Conservation (phyloP, 2,329 filamentous ascomycete genomes). For the Clarireedia paspali region DNA sequence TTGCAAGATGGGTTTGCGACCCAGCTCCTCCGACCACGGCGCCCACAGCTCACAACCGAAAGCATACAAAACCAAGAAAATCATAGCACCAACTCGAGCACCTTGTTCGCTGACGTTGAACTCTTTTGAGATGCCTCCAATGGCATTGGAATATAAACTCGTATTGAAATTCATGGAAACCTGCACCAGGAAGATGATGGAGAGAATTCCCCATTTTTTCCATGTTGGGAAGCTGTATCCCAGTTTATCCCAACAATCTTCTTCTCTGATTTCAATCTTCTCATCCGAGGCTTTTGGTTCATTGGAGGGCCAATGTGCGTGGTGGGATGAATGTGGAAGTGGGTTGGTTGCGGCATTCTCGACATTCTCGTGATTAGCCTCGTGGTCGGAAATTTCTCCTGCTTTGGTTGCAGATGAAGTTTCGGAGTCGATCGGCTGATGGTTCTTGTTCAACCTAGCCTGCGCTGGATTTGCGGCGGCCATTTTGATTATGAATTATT, state of each 20-base stretch:
- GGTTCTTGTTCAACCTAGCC: not conserved
- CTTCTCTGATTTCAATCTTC: constrained; percentile 37
- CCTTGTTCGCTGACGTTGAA: constrained; percentile 62
- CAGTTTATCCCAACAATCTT: constrained; percentile 58
- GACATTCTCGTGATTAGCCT: not conserved
- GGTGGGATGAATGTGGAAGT: not conserved
- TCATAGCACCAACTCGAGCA: constrained; percentile 65
- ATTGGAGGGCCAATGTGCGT: not conserved
- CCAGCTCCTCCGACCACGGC: constrained; percentile 78
- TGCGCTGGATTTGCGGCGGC: not conserved
- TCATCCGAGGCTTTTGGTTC: constrained; percentile 2
- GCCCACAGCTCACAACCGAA: constrained; percentile 87
- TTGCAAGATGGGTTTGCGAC: constrained; percentile 69
- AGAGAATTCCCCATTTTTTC: constrained; percentile 65
- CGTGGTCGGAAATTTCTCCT: not conserved
- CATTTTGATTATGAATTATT: not conserved
- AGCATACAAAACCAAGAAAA: constrained; percentile 73
- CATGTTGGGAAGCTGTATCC: constrained; percentile 51
- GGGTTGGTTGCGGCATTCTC: not conserved
- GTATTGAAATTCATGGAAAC: constrained; percentile 77
- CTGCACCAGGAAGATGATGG: constrained; percentile 67
- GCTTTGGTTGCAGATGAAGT: not conserved
- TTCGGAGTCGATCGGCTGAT: not conserved
- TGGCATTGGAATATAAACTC: constrained; percentile 63
- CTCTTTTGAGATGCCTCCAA: constrained; percentile 56